Conservation (phyloP, 192 early-diverging fungal genomes). For the Coemansia sp. region DNA sequence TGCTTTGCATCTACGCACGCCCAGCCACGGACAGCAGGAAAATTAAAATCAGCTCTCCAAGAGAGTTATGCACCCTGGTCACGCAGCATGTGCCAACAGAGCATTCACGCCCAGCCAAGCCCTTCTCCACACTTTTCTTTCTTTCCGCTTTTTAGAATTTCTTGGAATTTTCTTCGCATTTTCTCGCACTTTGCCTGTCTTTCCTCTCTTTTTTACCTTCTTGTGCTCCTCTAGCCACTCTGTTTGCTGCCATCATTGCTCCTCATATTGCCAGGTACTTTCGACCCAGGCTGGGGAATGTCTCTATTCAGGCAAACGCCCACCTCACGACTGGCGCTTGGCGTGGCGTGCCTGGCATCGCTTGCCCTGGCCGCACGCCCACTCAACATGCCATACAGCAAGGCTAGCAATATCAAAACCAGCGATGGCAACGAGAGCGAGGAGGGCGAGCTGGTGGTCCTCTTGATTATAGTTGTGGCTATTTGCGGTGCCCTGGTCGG, state of each 20-base stretch:
- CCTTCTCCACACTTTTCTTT: not conserved
- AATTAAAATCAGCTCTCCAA: not conserved
- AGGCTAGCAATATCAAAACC: not conserved
- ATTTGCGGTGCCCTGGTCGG: slow-evolving; percentile 41
- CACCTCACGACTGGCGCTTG: not conserved
- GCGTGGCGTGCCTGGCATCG: not conserved
- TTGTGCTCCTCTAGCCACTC: not conserved
- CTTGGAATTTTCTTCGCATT: not conserved
- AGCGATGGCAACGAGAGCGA: slow-evolving; percentile 8
- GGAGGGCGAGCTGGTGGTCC: slow-evolving; percentile 35
- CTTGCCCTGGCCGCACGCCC: slow-evolving; percentile 4
- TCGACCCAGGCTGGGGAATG: not conserved
- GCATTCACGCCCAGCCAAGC: not conserved
- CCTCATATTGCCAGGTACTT: not conserved
- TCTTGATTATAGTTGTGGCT: slow-evolving; percentile 35
- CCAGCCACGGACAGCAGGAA: not conserved
- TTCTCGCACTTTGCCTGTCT: not conserved
- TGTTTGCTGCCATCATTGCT: not conserved
- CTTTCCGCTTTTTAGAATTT: not conserved
- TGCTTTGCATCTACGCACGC: no score
- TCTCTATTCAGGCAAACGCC: not conserved
- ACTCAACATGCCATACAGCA: not conserved
- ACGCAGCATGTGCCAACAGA: not conserved
- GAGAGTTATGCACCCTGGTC: not conserved
- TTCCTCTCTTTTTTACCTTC: not conserved